A percentile compares a stretch with the other conserved stretches of the same genome.
These are phyloP conservation scores for Penicillium corylophilum DNA, from an alignment of 2,329 filamentous ascomycete species.

Conservation along the genomic window DNA sequence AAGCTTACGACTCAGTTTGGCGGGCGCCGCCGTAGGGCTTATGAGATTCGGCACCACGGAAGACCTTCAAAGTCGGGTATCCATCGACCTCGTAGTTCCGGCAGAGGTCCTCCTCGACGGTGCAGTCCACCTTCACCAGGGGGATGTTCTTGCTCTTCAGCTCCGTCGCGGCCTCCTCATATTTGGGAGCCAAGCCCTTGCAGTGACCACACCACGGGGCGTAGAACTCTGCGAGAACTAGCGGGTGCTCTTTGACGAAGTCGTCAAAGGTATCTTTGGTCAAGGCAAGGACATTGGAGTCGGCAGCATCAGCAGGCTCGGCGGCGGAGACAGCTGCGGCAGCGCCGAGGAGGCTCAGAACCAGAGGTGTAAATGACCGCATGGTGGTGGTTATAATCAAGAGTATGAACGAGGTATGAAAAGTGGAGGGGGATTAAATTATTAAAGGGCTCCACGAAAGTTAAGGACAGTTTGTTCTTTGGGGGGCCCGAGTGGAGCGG, in stretches of 20 bases:
- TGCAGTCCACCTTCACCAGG: conserved; percentile 70
- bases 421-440: conserved; percentile 8
- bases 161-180: conserved; percentile 50
- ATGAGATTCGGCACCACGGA: conserved; percentile 82
- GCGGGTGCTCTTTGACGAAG: conserved; percentile 80
- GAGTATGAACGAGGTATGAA: conserved; percentile 3
- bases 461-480: conserved; percentile 48
- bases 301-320: conserved; percentile 28
- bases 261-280: conserved; percentile 83
- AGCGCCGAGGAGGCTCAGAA: conserved; percentile 41
- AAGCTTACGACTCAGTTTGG: conserved; percentile 69
- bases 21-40: conserved; percentile 83
- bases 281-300: conserved; percentile 79
- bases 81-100: conserved; percentile 87
- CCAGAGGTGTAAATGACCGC: conserved; percentile 41
- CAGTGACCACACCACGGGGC: conserved; percentile 97
- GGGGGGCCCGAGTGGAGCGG: conserved; percentile 25
- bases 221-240: conserved; percentile 96
- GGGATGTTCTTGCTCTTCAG: conserved; percentile 51
- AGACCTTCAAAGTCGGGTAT: conserved; percentile 98
- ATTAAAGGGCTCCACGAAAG: conserved; percentile 16
- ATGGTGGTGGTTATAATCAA: conserved; percentile 27
- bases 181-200: conserved; percentile 78
- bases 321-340: conserved; percentile 36
- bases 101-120: conserved; percentile 89